Evolutionary conservation across 1,284 basidiomycete genomes (phyloP).

Genomic region (Ceratobasidium sp.): DNA sequence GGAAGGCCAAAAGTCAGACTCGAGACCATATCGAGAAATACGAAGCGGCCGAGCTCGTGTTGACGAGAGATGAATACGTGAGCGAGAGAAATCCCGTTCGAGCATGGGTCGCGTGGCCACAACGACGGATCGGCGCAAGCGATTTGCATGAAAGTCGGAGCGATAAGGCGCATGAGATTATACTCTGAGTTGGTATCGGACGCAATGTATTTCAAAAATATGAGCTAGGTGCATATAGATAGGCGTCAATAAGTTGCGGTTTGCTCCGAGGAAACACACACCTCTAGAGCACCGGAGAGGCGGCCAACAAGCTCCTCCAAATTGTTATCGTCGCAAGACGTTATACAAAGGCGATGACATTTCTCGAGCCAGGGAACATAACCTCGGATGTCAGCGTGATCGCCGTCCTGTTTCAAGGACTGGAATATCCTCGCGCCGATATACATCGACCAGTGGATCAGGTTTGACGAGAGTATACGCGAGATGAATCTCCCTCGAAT

Average conservation of each 20-base stretch:
- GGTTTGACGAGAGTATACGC: background rate
- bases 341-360: background rate
- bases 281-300: slow-evolving; percentile 19
- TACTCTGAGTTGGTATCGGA: background rate
- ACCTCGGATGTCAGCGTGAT: background rate
- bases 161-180: background rate
- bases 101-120: background rate
- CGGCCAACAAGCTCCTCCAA: background rate
- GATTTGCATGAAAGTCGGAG: background rate
- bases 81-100: slow-evolving; percentile 4
- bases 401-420: background rate
- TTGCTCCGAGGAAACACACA: background rate
- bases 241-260: background rate
- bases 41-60: background rate
- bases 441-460: slow-evolving; percentile 25
- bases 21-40: background rate
- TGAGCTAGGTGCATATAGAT: background rate
- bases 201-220: background rate
- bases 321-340: background rate
- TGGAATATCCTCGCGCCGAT: slow-evolving; percentile 15
- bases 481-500: background rate
- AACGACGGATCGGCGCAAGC: slow-evolving; percentile 3
- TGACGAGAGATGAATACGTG: background rate
- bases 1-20: slow-evolving; percentile 1
- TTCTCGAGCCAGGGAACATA: background rate